A percentile compares a stretch with the other conserved stretches of the same genome.
Conservation (phyloP, 106 monocot species). For the Xerophyta viscosa region DNA sequence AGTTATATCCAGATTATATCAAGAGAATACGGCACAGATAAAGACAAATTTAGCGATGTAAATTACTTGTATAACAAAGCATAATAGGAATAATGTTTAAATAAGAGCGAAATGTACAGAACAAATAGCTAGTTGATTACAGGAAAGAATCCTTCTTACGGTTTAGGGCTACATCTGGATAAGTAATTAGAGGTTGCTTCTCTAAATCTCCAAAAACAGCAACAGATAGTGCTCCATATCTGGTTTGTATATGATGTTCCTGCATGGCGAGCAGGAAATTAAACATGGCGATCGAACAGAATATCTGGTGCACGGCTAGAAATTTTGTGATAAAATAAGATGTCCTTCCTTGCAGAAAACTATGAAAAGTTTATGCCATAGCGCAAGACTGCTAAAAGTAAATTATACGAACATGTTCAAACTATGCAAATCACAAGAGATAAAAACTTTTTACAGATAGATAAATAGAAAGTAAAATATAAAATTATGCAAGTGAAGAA, state of each 20-base stretch:
- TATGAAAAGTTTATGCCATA: no score
- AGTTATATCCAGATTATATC: no score
- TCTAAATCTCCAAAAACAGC: conserved; percentile 56
- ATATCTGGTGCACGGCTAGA: no score
- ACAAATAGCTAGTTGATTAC: background rate
- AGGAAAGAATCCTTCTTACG: conserved; percentile 19
- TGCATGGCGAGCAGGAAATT: conserved; percentile 1
- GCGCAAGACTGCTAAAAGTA: no score
- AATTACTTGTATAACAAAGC: background rate
- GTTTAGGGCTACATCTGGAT: conserved; percentile 65
- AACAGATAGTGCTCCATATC: conserved; percentile 42
- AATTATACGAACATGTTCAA: no score
- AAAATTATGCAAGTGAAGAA: no score
- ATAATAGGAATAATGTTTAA: background rate
- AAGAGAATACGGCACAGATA: no score
- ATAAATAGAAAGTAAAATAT: no score
- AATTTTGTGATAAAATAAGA: no score
- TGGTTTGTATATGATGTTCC: conserved; percentile 51
- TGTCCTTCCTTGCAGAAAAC: no score
- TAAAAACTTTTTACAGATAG: no score
- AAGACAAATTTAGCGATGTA: background rate
- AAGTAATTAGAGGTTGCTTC: conserved; percentile 56
- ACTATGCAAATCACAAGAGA: no score
- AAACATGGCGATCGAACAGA: background rate
- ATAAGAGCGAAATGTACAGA: background rate